Evolutionary conservation across 2,329 filamentous ascomycete species (phyloP), one percentile per base, ranked within the genome.

Genomic region (Colletotrichum acutatum): DNA sequence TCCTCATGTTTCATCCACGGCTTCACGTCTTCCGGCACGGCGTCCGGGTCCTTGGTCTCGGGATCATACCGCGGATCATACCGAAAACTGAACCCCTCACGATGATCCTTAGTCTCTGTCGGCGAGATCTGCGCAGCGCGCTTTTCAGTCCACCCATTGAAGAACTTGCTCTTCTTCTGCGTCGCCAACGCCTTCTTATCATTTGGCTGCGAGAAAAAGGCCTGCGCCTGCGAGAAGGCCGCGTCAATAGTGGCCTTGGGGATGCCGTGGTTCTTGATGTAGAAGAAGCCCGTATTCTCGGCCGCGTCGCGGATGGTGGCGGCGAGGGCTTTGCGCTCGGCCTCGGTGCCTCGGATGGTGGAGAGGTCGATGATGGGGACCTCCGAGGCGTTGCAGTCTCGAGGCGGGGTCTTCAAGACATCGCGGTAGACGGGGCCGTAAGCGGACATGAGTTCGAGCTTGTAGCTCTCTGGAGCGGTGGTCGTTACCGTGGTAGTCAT

Each of bases 311-410:
- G 80, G 7, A 88, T 81, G 30, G 80, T 75, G 3, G 75, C 68
- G 0, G 86, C 85, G 0, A 87, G 77, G 1, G 74, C 75, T 30
- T 82, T 80, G 0, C 84, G 81, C 4, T 81, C 80, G 11, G 80
- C 76, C 0, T 82, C 59, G 3, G 79, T 75, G 28, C 84, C 81
- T 28, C 82, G 78, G 6, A 84, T 80, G 2, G 75, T 73, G 1
- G 80, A 76, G 6, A 88, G 77, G 64, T 87, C 85, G 60, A 87
- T 85, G 34, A 87, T 76, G 0, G 86, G 86, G 12, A 87, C 86
- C 70, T 87, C 85, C 22, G 79, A 81, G 3, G 78, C 74, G 4
- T 80, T 82, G 46, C 83, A 83, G 32, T 81, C 79, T 26, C 85
- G 79, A 4, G 84, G 83, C 8, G 83, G 80, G 1, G 80, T 81